Evolutionary conservation across 352 stramenopile species (phyloP).

Genomic region (Globisporangium paroecandrum): DNA sequence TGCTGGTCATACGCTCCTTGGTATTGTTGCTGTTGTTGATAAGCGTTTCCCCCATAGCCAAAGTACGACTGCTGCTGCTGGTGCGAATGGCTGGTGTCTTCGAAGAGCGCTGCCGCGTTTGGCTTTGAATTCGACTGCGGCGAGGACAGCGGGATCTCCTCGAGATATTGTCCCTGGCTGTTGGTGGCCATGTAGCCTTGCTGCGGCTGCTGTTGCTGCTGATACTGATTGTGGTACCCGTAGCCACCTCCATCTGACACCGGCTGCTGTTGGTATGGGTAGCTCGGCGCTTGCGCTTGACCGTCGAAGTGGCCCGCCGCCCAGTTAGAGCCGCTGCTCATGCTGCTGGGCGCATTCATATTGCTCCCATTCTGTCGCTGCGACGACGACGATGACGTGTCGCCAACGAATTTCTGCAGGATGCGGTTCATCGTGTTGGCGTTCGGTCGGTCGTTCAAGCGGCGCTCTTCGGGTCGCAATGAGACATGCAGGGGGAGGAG

Average conservation of each 20-base stretch:
- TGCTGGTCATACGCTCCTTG: constrained; percentile 16
- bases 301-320: neutral
- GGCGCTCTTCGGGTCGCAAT: neutral
- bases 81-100: constrained; percentile 13
- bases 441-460: neutral
- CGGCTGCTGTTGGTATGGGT: constrained; percentile 7
- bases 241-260: constrained; percentile 2
- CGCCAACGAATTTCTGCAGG: constrained; percentile 20
- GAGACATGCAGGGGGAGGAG: neutral
- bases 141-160: constrained; percentile 34
- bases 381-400: constrained; percentile 4
- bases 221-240: constrained; percentile 1
- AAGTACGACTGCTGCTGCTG: constrained; percentile 13
- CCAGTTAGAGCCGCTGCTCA: constrained; percentile 1
- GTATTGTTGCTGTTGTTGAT: neutral
- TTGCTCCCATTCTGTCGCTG: neutral
- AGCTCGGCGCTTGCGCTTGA: constrained; percentile 9
- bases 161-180: constrained; percentile 16
- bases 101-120: constrained; percentile 30
- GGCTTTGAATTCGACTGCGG: constrained; percentile 20
- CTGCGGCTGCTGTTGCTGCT: constrained; percentile 11
- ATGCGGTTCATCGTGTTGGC: constrained; percentile 18
- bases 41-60: constrained; percentile 1
- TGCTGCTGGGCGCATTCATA: neutral
- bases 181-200: constrained; percentile 6